phyloP scores from a whole-genome alignment of 805 yeast species.

The Suhomyces sp. region DNA sequence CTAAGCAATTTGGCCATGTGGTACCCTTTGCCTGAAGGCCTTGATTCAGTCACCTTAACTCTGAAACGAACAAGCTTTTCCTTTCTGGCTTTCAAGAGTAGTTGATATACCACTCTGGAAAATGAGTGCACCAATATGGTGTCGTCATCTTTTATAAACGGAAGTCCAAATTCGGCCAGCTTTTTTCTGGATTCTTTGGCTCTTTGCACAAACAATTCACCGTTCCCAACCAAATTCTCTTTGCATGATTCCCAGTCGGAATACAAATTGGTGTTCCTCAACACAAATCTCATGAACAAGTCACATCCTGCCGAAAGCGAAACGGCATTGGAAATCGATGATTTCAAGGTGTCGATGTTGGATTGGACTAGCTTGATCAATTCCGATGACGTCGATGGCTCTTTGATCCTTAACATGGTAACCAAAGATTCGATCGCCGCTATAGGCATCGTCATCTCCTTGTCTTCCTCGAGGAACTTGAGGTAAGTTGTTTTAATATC shows the following conservation, averaged over 20 bases:
- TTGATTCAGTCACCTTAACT: conserved; percentile 89
- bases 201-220: conserved; percentile 84
- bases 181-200: conserved; percentile 86
- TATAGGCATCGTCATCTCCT: conserved; percentile 98
- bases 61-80: conserved; percentile 74
- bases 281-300: conserved; percentile 87
- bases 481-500: conserved; percentile 82
- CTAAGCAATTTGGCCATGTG: conserved; percentile 68
- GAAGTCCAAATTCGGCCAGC: conserved; percentile 83
- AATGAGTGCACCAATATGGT: conserved; percentile 84
- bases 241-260: conserved; percentile 95
- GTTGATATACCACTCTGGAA: conserved; percentile 83
- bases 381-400: conserved; percentile 93
- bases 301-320: conserved; percentile 97
- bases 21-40: conserved; percentile 76
- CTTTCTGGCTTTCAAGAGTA: conserved; percentile 74
- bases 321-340: conserved; percentile 83
- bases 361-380: conserved; percentile 75
- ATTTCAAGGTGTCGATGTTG: conserved; percentile 72
- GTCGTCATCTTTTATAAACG: conserved; percentile 92
- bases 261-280: conserved; percentile 80
- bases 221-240: conserved; percentile 86
- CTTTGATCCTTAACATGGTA: conserved; percentile 72
- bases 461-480: conserved; percentile 77
- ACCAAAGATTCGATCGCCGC: conserved; percentile 97